Evolutionary conservation across 208 protist genomes (phyloP), one percentile per base, ranked within the genome.

Genomic region (Crithidia fasciculata): DNA sequence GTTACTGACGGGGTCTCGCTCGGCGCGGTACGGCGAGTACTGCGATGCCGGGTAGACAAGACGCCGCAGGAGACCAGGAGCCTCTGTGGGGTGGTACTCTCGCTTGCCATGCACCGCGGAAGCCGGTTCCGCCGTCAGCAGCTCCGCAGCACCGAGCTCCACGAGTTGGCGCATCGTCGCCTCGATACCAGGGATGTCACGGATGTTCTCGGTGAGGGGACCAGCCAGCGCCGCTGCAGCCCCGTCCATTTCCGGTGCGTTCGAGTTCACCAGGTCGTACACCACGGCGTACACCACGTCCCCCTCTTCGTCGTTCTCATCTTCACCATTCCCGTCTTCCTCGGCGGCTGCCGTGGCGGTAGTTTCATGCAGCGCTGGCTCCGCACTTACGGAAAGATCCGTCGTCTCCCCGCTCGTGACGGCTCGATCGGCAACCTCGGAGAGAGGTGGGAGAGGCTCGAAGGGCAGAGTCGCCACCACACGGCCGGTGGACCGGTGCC

Each of bases 391-490:
- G 10, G 45, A 40, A 10, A 16, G 28, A 28, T 28, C 55, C 12
- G 44, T 52, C 4, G 39, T 43, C 58, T 16, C 39, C 28, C 71
- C 69, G 2, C 49, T 37, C 45, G 57, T 70, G 0, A 71, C 5
- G 16, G 12, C 4, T 7, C 56, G 60, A 47, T 74, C 75, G 4
- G 45, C 41, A 1, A 75, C 55, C 7, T 68, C 59, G 7, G 57
- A 41, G 0, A 66, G 67, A 4, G 70, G 57, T 4, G 81, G 82
- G 1, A 96, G 60, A 8, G 69, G 63, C 56, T 96, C 92, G 62
- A 87, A 95, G 0, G 92, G 88, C 9, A 96, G 76, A 19, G 92
- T 96, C 0, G 86, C 89, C 39, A 95, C 83, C 4, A 93, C 73
- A 5, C 76, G 84, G 8, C 85, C 84, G 6, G 74, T 87, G 6